phyloP scores from a whole-genome alignment of 768 basidiomycete species.

The Lactarius trivialis region DNA sequence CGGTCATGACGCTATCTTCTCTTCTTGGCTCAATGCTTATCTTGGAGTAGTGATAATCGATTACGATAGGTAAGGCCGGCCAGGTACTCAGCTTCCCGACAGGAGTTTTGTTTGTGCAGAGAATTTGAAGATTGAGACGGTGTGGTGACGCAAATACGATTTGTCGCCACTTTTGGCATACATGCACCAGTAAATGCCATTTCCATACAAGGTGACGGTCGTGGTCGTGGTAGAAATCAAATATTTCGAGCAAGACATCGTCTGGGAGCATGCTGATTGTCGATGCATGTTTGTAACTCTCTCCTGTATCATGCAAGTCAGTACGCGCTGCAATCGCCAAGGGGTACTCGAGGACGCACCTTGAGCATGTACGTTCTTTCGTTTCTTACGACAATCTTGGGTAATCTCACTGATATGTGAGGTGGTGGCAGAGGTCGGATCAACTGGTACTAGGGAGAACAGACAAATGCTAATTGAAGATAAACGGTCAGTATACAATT shows the following conservation, averaged over 20 bases:
- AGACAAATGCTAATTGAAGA: not conserved
- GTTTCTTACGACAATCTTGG: not conserved
- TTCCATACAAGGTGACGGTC: not conserved
- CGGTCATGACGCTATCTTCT: not conserved
- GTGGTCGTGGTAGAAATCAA: not conserved
- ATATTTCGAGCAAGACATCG: not conserved
- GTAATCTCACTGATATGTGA: not conserved
- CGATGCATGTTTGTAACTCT: not conserved
- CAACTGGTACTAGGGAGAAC: not conserved
- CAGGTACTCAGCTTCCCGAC: too few relatives aligned
- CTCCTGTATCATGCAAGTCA: not conserved
- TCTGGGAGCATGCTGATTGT: not conserved
- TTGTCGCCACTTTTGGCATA: too few relatives aligned
- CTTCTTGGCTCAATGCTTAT: accelerated
- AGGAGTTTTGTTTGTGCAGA: too few relatives aligned
- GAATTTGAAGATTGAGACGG: too few relatives aligned
- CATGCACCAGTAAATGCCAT: too few relatives aligned
- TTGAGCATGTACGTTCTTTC: not conserved
- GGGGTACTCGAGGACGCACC: not conserved
- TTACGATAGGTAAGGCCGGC: not conserved
- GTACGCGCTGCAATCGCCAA: not conserved
- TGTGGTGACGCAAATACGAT: too few relatives aligned
- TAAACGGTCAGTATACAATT: constrained; percentile 22
- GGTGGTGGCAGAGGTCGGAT: not conserved
- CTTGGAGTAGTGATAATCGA: not conserved